phyloP scores from a whole-genome alignment of 2,329 filamentous ascomycete genomes.

The Botryotinia globosa region DNA sequence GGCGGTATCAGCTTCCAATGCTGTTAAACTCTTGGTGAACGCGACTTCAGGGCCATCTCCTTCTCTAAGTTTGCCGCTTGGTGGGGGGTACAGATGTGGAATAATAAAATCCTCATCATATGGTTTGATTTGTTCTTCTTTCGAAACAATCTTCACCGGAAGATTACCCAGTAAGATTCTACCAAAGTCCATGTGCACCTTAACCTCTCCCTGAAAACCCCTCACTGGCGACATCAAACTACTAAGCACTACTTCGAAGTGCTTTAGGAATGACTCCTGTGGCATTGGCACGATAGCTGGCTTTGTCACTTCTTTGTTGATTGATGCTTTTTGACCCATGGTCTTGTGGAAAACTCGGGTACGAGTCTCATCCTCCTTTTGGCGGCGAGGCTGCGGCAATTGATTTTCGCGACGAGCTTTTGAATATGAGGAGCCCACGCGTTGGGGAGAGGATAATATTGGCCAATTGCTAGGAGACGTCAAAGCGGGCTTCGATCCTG shows the following conservation, averaged over 20 bases:
- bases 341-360: constrained; percentile 30
- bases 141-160: constrained; percentile 21
- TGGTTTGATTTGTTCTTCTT: constrained; percentile 8
- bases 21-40: constrained; percentile 36
- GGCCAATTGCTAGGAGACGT: not conserved
- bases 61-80: not conserved
- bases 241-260: constrained; percentile 26
- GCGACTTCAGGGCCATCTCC: constrained; percentile 15
- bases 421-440: not conserved
- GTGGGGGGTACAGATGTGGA: constrained; percentile 14
- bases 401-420: not conserved
- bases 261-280: constrained; percentile 26
- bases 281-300: not conserved
- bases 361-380: constrained; percentile 23
- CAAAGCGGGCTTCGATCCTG: not conserved
- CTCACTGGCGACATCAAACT: constrained; percentile 28
- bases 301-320: constrained; percentile 3
- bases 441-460: not conserved
- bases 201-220: constrained; percentile 32
- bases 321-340: constrained; percentile 32
- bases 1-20: constrained; percentile 29
- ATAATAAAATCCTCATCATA: not conserved
- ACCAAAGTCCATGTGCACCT: constrained; percentile 34
- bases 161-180: constrained; percentile 31
- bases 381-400: constrained; percentile 1